These are phyloP conservation scores for Colletotrichum euphorbiae DNA, from an alignment of 2,329 filamentous ascomycete genomes.

Conservation along the genomic window DNA sequence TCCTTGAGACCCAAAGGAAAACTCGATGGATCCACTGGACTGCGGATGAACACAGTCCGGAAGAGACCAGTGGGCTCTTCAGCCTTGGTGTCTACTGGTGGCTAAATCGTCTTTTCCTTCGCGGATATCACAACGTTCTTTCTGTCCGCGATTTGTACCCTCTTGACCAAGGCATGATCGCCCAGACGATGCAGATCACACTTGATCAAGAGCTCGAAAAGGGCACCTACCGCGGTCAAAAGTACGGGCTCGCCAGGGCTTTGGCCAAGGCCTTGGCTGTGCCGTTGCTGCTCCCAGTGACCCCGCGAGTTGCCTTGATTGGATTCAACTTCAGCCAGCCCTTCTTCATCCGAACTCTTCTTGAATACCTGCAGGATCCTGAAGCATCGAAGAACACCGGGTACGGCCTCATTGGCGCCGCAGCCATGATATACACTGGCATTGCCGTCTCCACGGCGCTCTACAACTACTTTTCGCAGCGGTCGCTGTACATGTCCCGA, in stretches of 20 bases:
- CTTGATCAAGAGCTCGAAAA: constrained; percentile 40
- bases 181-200: constrained; percentile 39
- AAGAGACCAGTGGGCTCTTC: constrained; percentile 50
- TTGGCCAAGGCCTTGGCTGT: constrained; percentile 47
- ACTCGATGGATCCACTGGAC: constrained; percentile 53
- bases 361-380: constrained; percentile 49
- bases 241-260: constrained; percentile 46
- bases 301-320: constrained; percentile 52
- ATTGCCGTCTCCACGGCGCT: constrained; percentile 50
- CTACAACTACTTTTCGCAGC: constrained; percentile 48
- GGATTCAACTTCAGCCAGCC: constrained; percentile 58
- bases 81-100: constrained; percentile 51
- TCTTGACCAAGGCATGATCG: constrained; percentile 47
- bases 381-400: constrained; percentile 42
- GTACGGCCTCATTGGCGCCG: constrained; percentile 50
- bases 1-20: constrained; percentile 55
- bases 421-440: constrained; percentile 47
- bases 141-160: constrained; percentile 48
- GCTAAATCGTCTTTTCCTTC: constrained; percentile 49
- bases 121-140: constrained; percentile 49
- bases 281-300: constrained; percentile 50
- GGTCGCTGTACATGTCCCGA: constrained; percentile 46
- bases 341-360: constrained; percentile 54
- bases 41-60: constrained; percentile 53
- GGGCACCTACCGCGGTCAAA: constrained; percentile 31